Conservation (phyloP, 768 basidiomycete genomes). For the Saitozyma podzolica region DNA sequence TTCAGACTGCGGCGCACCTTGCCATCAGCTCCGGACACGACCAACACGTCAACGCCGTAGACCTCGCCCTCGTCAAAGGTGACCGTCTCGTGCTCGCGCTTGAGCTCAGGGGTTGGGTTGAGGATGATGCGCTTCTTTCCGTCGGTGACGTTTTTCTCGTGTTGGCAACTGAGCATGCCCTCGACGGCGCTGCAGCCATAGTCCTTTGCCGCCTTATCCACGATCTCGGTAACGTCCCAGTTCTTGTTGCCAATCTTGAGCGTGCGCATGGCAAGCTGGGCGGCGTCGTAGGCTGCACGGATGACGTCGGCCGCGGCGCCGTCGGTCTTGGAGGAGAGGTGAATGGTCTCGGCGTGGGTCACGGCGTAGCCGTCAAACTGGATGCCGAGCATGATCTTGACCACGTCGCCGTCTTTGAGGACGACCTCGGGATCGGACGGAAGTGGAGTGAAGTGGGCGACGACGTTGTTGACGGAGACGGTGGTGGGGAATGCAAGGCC, state of each 20-base stretch:
- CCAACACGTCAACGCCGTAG: conserved; percentile 81
- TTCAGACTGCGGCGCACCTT: conserved; percentile 59
- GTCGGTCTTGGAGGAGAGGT: conserved; percentile 77
- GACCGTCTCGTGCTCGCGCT: conserved; percentile 76
- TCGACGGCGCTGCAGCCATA: conserved; percentile 88
- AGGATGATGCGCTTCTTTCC: conserved; percentile 94
- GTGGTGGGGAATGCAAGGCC: conserved; percentile 86
- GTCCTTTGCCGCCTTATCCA: conserved; percentile 65
- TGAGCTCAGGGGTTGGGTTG: conserved; percentile 81
- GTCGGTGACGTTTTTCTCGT: conserved; percentile 89
- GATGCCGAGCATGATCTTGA: conserved; percentile 93
- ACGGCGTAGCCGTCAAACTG: conserved; percentile 98
- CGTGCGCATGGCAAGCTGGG: conserved; percentile 86
- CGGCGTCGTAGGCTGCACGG: conserved; percentile 89
- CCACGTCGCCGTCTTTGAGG: conserved; percentile 73
- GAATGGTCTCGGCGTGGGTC: conserved; percentile 87
- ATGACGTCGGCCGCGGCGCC: conserved; percentile 87
- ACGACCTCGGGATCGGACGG: conserved; percentile 62
- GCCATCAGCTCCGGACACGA: conserved; percentile 72
- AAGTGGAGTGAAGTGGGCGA: conserved; percentile 95
- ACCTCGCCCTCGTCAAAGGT: conserved; percentile 92
- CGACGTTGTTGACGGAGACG: conserved; percentile 91
- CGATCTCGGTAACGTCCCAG: conserved; percentile 87
- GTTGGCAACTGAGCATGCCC: conserved; percentile 95
- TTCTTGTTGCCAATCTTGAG: conserved; percentile 92